phyloP scores from a whole-genome alignment of 2,329 filamentous ascomycete species.

The Fusarium devonianum region DNA sequence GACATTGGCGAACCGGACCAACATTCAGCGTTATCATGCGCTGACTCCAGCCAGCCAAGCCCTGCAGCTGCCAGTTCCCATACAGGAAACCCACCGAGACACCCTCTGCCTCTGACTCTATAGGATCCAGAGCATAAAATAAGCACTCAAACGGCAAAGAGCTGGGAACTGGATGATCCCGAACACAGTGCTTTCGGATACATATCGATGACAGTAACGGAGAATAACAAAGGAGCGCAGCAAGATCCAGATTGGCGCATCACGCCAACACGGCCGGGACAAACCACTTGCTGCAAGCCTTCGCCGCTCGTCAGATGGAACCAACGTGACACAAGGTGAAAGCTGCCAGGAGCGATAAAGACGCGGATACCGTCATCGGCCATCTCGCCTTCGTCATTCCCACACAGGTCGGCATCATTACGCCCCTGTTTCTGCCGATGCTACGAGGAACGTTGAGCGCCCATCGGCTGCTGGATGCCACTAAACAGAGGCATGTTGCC shows the following conservation, averaged over 20 bases:
- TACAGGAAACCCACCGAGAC: slow-evolving; percentile 19
- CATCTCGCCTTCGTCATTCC: slow-evolving; percentile 23
- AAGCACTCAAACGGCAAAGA: slow-evolving; percentile 8
- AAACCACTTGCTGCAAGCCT: too few species aligned
- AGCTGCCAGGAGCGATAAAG: neutral
- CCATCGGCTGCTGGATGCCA: slow-evolving; percentile 3
- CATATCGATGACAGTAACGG: slow-evolving; percentile 9
- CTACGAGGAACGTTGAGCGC: neutral
- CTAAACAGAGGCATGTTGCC: slow-evolving; percentile 22
- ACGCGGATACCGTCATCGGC: slow-evolving; percentile 23
- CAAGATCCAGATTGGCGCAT: slow-evolving; percentile 5
- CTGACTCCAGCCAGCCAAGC: neutral
- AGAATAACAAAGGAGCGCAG: slow-evolving; percentile 12
- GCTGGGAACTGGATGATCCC: slow-evolving; percentile 6
- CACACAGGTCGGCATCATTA: slow-evolving; percentile 14
- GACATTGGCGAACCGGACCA: neutral
- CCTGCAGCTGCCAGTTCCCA: slow-evolving; percentile 13
- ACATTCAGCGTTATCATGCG: slow-evolving; percentile 15
- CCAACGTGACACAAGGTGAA: too few species aligned
- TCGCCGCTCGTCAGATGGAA: too few species aligned
- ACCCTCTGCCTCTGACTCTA: neutral
- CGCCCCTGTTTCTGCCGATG: slow-evolving; percentile 12
- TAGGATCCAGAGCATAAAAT: too few species aligned
- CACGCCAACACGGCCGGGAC: slow-evolving; percentile 2
- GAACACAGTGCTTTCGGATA: slow-evolving; percentile 12